Evolutionary conservation across 1,139 yeast species (phyloP), one percentile per base, ranked within the genome.

Genomic region (Candida tropicalis): DNA sequence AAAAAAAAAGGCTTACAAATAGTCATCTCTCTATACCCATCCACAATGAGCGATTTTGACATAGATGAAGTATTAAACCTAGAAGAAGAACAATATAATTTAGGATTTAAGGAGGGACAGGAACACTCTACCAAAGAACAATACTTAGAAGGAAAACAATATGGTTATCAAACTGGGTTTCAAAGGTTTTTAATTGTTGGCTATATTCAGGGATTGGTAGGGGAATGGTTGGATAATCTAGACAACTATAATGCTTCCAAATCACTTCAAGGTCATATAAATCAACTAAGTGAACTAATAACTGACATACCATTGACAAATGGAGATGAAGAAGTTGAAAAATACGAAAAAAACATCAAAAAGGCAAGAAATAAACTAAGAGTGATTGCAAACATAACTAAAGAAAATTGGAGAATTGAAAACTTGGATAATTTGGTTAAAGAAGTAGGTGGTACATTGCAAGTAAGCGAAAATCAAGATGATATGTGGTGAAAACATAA

Each of bases 161-260:
- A 76, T 55, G 96, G 96, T 0, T 72, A 84, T 41, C 95, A 87
- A 56, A 84, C 89, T 0, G 95, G 90, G 0, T 86, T 80, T 56
- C 91, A 85, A 60, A 66, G 91, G 48, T 84, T 75, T 52, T 55
- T 83, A 11, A 62, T 84, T 0, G 59, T 86, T 3, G 95, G 95
- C 0, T 79, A 83, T 42, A 70, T 87, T 5, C 64, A 69, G 38
- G 88, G 88, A 5, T 60, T 86, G 5, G 57, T 78, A 1, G 66
- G 66, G 6, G 60, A 55, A 23, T 73, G 81, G 76, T 54, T 58
- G 13, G 20, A 37, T 3, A 47, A 61, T 35, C 27, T 58, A 4
- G 51, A 43, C 1, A 39, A 48, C 1, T 62, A 66, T 44, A 49
- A 43, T 18, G 22, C 44, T 5, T 16, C 33, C 16, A 39, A 22